These are phyloP conservation scores for Clarkia xantiana DNA, from an alignment of 345 rosid genomes.

Conservation along the genomic window DNA sequence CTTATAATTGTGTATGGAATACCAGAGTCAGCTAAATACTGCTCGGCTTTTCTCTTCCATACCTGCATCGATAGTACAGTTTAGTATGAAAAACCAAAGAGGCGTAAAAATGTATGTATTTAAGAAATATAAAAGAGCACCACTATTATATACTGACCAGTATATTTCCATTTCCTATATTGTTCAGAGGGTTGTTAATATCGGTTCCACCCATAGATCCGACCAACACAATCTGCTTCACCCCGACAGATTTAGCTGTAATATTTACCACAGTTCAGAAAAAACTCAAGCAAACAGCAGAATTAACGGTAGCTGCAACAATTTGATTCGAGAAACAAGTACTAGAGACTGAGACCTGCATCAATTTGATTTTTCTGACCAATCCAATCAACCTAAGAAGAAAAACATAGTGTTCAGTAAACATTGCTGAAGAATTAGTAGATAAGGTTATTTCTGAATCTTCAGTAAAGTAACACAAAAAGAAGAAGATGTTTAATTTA, in stretches of 20 bases:
- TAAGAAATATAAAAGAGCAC: not conserved
- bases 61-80: slow-evolving; percentile 19
- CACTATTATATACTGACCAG: slow-evolving; percentile 25
- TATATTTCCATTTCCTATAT: slow-evolving; percentile 84
- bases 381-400: slow-evolving; percentile 75
- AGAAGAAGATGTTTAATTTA: slow-evolving; percentile 5
- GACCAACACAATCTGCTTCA: slow-evolving; percentile 86
- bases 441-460: not conserved
- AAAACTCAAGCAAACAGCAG: not conserved
- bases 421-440: too few species aligned
- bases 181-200: slow-evolving; percentile 60
- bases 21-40: slow-evolving; percentile 86
- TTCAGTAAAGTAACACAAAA: not conserved
- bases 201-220: slow-evolving; percentile 97
- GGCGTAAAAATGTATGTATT: not conserved
- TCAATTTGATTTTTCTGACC: slow-evolving; percentile 98
- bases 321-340: too few species aligned
- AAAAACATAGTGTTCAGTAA: not conserved
- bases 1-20: slow-evolving; percentile 90
- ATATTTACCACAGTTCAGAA: not conserved
- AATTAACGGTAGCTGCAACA: not conserved
- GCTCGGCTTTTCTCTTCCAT: slow-evolving; percentile 99
- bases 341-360: slow-evolving; percentile 24
- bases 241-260: slow-evolving; percentile 82
- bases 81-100: too few species aligned